Evolutionary conservation across 371 early-diverging fungal species (phyloP), one percentile per base, ranked within the genome.

Genomic region (Ordospora colligata): DNA sequence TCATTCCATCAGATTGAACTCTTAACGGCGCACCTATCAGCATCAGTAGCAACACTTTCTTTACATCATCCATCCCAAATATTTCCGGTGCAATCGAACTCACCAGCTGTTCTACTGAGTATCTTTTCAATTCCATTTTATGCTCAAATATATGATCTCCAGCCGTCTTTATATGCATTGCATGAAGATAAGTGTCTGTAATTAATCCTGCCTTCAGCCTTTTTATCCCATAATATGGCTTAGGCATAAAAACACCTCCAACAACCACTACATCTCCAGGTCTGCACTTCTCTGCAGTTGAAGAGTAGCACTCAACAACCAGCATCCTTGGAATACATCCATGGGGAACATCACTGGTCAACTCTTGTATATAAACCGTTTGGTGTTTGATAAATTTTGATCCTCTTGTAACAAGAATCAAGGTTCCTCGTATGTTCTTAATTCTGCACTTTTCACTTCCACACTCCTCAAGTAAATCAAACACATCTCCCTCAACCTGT

Each of bases 251-350:
- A 69, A 96, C 88, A 69, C 97, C 96, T 0, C 90, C 87, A 32
- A 94, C 87, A 42, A 87, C 83, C 49, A 93, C 92, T 0, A 89
- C 88, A 84, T 95, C 95, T 70, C 96, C 98, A 8, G 96, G 96
- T 62, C 87, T 90, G 76, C 90, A 86, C 67, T 83, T 82, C 49
- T 95, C 89, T 64, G 92, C 91, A 64, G 89, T 83, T 53, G 87
- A 87, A 71, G 91, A 92, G 81, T 89, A 90, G 70, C 93, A 82
- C 79, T 95, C 91, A 8, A 96, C 87, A 14, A 90, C 91, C 87
- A 97, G 90, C 12, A 90, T 88, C 53, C 97, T 89, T 49, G 99
- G 99, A 81, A 96, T 93, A 84, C 93, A 92, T 54, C 97, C 99
- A 70, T 93, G 93, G 70, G 95, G 95, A 8, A 95, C 94, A 88